Evolutionary conservation across 2,329 filamentous ascomycete species (phyloP).

Genomic region (Fusarium guadeloupense): DNA sequence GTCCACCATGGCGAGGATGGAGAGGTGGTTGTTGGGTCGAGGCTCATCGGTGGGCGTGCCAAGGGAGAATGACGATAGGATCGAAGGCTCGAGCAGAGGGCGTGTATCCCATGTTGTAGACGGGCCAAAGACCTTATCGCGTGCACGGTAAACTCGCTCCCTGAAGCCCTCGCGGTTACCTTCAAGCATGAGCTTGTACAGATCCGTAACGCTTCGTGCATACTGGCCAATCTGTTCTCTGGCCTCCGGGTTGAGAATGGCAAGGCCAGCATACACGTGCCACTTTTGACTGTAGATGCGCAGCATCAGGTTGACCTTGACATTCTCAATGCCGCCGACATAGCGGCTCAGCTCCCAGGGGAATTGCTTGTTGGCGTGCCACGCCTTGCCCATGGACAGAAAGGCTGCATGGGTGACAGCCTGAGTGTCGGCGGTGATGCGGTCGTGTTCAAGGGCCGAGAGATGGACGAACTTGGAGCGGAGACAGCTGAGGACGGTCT

Average conservation of each 20-base stretch:
- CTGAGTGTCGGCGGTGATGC: slow-evolving; percentile 97
- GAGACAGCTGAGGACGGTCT: slow-evolving; percentile 83
- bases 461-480: slow-evolving; percentile 88
- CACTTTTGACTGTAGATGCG: slow-evolving; percentile 99
- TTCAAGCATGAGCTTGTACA: slow-evolving; percentile 97
- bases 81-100: slow-evolving; percentile 79
- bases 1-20: slow-evolving; percentile 94
- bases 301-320: slow-evolving; percentile 97
- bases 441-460: slow-evolving; percentile 87
- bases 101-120: slow-evolving; percentile 67
- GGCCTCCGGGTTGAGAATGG: slow-evolving; percentile 94
- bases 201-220: slow-evolving; percentile 87
- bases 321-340: slow-evolving; percentile 96
- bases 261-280: slow-evolving; percentile 98
- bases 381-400: slow-evolving; percentile 96
- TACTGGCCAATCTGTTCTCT: slow-evolving; percentile 95
- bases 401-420: slow-evolving; percentile 98
- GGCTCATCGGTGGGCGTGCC: slow-evolving; percentile 70
- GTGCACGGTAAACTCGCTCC: slow-evolving; percentile 70
- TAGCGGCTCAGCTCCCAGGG: slow-evolving; percentile 98
- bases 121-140: slow-evolving; percentile 81
- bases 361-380: slow-evolving; percentile 94
- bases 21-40: slow-evolving; percentile 92
- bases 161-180: slow-evolving; percentile 80
- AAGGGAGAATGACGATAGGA: slow-evolving; percentile 89